Evolutionary conservation across 2,329 filamentous ascomycete genomes (phyloP).

Genomic region (Cladorrhinum sp.): DNA sequence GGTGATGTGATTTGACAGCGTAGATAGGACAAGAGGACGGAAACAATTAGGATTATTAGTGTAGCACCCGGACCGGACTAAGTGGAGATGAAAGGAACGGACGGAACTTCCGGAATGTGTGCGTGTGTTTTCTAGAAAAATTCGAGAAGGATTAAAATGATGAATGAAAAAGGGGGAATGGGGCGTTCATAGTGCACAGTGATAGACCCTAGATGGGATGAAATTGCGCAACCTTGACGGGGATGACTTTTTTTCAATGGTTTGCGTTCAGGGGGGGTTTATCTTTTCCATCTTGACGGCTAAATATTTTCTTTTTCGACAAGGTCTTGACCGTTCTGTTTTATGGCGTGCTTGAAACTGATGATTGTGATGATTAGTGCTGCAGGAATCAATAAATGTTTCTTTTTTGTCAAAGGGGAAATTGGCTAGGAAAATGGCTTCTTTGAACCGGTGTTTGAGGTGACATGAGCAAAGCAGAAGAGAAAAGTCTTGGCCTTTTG

Average conservation of each 20-base stretch:
- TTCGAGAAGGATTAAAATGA: conserved; percentile 4
- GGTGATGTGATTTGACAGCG: no score
- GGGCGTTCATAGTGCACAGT: neutral
- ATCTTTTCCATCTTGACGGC: no score
- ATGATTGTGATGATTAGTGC: no score
- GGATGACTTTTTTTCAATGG: neutral
- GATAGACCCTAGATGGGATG: neutral
- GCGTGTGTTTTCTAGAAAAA: conserved; percentile 5
- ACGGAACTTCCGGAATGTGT: neutral
- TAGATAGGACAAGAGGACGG: neutral
- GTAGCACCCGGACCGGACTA: neutral
- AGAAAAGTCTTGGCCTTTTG: neutral
- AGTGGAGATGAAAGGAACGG: no score
- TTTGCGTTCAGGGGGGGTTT: no score
- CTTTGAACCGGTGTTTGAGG: neutral
- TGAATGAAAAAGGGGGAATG: neutral
- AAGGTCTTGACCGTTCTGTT: no score
- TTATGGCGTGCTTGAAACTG: no score
- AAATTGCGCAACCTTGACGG: neutral
- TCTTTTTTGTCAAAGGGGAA: neutral
- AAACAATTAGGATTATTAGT: neutral
- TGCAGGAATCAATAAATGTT: no score
- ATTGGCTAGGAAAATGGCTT: neutral
- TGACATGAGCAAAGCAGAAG: neutral
- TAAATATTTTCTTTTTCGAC: no score